Percentiles rank a stretch among this genome's conserved stretches.
These are phyloP conservation scores for Stygiomarasmius scandens DNA, from an alignment of 1,284 basidiomycete genomes.

Conservation along the genomic window DNA sequence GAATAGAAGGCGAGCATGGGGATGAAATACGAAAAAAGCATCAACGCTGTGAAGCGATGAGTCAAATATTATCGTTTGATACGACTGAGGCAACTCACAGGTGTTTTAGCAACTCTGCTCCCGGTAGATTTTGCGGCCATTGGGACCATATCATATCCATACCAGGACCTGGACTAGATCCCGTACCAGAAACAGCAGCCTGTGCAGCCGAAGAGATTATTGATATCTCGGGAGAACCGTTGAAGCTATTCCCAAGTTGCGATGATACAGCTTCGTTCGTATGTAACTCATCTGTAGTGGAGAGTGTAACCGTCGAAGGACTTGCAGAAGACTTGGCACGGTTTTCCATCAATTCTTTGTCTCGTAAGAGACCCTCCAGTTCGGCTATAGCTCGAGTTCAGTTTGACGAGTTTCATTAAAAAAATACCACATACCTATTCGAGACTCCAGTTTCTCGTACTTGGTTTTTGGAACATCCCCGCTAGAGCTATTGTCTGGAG, in stretches of 20 bases:
- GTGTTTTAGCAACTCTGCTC: conserved; percentile 60
- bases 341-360: conserved; percentile 34
- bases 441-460: conserved; percentile 63
- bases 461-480: conserved; percentile 56
- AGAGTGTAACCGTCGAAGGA: background rate
- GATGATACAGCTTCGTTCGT: background rate
- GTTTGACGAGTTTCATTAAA: conserved; percentile 2
- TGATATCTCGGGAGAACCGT: background rate
- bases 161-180: conserved; percentile 12
- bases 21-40: conserved; percentile 73
- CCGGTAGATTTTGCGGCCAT: conserved; percentile 68
- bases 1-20: conserved; percentile 66
- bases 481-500: conserved; percentile 39
- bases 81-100: conserved; percentile 51
- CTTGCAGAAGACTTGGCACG: background rate
- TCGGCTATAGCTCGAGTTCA: conserved; percentile 47
- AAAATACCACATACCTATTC: conserved; percentile 57
- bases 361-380: conserved; percentile 53
- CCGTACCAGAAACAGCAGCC: background rate
- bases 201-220: background rate
- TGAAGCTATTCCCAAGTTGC: background rate
- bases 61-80: background rate
- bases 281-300: background rate
- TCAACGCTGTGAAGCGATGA: conserved; percentile 52
- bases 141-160: conserved; percentile 55